A percentile compares a stretch with the other conserved stretches of the same genome.
Conservation (phyloP, 164 flowering plant genomes). For the Akebia trifoliata region DNA sequence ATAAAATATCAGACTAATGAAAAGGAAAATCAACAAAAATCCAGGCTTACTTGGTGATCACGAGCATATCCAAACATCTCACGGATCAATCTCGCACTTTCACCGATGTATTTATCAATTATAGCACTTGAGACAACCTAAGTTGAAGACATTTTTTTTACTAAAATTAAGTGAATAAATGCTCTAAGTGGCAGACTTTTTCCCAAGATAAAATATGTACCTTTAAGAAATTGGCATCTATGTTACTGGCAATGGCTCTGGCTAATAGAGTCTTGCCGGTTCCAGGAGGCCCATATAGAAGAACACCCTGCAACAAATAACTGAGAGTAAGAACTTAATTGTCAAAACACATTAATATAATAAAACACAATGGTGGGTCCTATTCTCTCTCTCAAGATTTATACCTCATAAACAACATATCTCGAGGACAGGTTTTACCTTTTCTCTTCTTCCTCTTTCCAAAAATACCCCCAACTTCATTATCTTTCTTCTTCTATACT, state of each 20-base stretch:
- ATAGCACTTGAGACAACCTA: conserved; percentile 97
- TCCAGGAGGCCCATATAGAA: conserved; percentile 96
- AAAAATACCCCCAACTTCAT: too few relatives aligned
- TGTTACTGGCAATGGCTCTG: conserved; percentile 90
- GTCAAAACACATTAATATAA: neutral
- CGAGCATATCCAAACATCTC: conserved; percentile 97
- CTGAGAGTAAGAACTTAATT: conserved; percentile 2
- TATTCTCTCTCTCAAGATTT: too few relatives aligned
- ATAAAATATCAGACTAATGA: neutral
- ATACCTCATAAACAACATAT: too few relatives aligned
- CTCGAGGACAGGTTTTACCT: too few relatives aligned
- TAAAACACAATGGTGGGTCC: too few relatives aligned
- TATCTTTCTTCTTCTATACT: too few relatives aligned
- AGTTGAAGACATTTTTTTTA: neutral
- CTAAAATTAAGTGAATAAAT: neutral
- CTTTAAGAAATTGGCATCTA: conserved; percentile 94
- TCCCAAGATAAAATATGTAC: conserved; percentile 23
- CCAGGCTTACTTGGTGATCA: conserved; percentile 75
- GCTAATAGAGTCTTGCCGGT: conserved; percentile 93
- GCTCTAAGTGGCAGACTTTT: neutral
- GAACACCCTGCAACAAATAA: conserved; percentile 76
- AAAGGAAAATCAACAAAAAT: neutral
- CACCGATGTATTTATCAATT: conserved; percentile 90
- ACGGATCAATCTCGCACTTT: conserved; percentile 89
- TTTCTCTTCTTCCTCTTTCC: too few relatives aligned